Percentiles rank a stretch among this genome's conserved stretches.
phyloP scores from a whole-genome alignment of 495 filamentous ascomycete species.

The Neurospora intermedia region DNA sequence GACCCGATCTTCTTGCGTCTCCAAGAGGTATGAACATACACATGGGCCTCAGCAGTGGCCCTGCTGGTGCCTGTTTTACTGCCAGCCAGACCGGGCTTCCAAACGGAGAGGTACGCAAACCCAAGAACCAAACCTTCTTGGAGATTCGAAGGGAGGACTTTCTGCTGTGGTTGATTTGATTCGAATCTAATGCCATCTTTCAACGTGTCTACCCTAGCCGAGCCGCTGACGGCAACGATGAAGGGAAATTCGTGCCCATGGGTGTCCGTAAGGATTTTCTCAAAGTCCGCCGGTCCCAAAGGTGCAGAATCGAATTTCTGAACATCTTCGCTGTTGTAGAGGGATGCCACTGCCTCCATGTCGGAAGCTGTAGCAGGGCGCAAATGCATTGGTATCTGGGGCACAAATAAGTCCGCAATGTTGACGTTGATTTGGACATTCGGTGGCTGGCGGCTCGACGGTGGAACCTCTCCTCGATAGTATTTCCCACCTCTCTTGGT shows the following conservation, averaged over 20 bases:
- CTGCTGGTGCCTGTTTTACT: constrained; percentile 11
- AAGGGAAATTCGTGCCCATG: constrained; percentile 24
- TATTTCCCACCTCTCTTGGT: neutral
- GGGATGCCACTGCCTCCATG: constrained; percentile 14
- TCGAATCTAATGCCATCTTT: neutral
- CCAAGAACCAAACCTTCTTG: constrained; percentile 20
- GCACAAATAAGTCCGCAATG: constrained; percentile 4
- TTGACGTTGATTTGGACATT: neutral
- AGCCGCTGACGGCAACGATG: constrained; percentile 27
- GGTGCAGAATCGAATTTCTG: constrained; percentile 22
- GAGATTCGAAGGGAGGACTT: neutral
- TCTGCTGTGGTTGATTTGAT: neutral
- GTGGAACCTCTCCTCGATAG: neutral
- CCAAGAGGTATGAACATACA: constrained; percentile 25
- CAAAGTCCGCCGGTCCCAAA: constrained; percentile 10
- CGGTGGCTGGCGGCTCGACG: neutral
- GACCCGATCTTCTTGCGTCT: constrained; percentile 26
- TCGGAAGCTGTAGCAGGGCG: constrained; percentile 24
- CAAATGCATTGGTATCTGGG: constrained; percentile 19
- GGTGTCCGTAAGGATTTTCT: constrained; percentile 13
- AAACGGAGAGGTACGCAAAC: constrained; percentile 23
- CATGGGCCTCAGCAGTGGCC: constrained; percentile 17
- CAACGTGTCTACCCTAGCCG: neutral
- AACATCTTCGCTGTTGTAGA: constrained; percentile 32
- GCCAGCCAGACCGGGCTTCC: constrained; percentile 16